Base-by-base conservation (phyloP, 116 monocot genomes). In the Posidonia oceanica region DNA sequence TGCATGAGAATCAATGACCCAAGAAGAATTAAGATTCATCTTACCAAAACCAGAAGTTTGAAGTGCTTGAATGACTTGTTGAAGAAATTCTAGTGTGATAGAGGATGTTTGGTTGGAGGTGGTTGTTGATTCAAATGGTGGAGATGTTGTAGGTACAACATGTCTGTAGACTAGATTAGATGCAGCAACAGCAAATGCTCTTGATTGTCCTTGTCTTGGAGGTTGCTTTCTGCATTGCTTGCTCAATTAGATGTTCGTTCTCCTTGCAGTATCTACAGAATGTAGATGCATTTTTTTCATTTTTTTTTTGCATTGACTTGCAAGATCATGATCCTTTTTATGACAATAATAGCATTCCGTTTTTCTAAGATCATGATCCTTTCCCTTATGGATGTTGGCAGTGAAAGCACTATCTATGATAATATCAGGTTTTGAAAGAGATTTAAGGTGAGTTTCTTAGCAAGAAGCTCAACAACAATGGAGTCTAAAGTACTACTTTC, bases 181-280 rank as follows among this genome's bases (percentile, higher is more conserved):
- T n/a, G n/a, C n/a, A n/a, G 39, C 5, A 21, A 3, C 17, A 59
- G 18, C 8, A 59, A 21, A 59, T 8, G 59, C 16, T 22, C 36
- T n/a, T n/a, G n/a, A n/a, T n/a, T n/a, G n/a, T n/a, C n/a, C n/a
- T n/a, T n/a, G n/a, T n/a, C n/a, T n/a, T 68, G 42, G 61, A 11
- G 51, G 75, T 0, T 5, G 22, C 36, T 68, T 68, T 7, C 36
- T 42, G 5, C 59, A 75, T 51, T 40, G 13, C 36, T 75, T 40
- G 13, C 36, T 75, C 68, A 0, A 75, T 75, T 11, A 68, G 41
- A 61, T 75, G 75, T 1, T 36, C 68, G 15, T 75, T 23, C 5
- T 68, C 17, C 39, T 14, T n/a, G n/a, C n/a, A n/a, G n/a, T n/a
- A n/a, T n/a, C n/a, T n/a, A n/a, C n/a, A n/a, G n/a, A n/a, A n/a